phyloP scores from a whole-genome alignment of 2,329 filamentous ascomycete species.

The Diaporthe longicolla region DNA sequence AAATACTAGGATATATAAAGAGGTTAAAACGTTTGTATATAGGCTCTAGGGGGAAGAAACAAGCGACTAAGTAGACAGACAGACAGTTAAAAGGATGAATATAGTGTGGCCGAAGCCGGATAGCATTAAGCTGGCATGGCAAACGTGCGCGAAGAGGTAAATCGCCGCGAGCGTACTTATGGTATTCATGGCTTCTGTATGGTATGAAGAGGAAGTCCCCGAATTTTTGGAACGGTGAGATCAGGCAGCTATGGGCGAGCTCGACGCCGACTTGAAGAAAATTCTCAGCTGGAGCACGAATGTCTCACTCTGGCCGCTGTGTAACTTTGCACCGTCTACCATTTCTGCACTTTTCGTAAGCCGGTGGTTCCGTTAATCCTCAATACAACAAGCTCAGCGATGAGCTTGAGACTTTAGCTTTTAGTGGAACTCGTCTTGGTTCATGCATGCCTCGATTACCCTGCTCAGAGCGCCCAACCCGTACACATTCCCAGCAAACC shows the following conservation, averaged over 20 bases:
- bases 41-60: too few relatives aligned
- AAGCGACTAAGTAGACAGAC: too few relatives aligned
- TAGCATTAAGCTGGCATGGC: neutral
- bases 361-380: neutral
- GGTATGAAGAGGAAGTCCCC: fast-evolving
- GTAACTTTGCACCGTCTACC: neutral
- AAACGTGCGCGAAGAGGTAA: neutral
- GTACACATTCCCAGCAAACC: too few relatives aligned
- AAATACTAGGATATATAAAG: too few relatives aligned
- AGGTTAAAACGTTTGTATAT: too few relatives aligned
- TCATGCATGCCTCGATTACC: neutral
- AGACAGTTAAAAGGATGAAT: too few relatives aligned
- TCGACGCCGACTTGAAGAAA: neutral
- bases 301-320: constrained; percentile 2
- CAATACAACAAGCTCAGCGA: constrained; percentile 5
- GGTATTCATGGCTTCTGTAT: neutral
- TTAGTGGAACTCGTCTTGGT: neutral
- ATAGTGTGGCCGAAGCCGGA: too few relatives aligned
- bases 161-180: neutral
- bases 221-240: neutral
- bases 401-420: constrained; percentile 1
- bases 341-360: neutral
- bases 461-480: too few relatives aligned
- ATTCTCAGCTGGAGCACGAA: neutral
- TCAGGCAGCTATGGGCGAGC: too few relatives aligned